These are phyloP conservation scores for Russula sp. DNA, from an alignment of 768 basidiomycete genomes.

Conservation along the genomic window DNA sequence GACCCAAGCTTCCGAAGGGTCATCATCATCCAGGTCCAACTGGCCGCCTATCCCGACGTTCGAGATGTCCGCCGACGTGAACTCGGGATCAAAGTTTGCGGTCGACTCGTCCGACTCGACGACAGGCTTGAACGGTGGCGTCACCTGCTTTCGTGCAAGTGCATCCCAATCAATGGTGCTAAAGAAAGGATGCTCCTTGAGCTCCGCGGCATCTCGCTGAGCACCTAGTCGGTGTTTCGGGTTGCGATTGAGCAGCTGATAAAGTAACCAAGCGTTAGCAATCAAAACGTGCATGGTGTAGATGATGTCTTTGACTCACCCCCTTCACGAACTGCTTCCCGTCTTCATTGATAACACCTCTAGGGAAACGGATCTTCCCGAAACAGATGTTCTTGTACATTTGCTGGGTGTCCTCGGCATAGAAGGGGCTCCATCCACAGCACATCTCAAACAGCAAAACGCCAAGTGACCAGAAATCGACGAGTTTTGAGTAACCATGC, in stretches of 20 bases:
- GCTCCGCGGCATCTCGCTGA: constrained; percentile 81
- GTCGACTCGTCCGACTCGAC: constrained; percentile 98
- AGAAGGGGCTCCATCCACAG: constrained; percentile 99
- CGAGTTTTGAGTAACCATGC: constrained; percentile 96
- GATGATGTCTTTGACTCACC: constrained; percentile 44
- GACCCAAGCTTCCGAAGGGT: constrained; percentile 68
- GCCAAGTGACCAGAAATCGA: constrained; percentile 97
- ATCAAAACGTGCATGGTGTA: not conserved
- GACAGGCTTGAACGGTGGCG: constrained; percentile 95
- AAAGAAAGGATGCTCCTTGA: constrained; percentile 97
- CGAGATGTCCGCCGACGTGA: constrained; percentile 86
- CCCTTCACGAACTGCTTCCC: constrained; percentile 99
- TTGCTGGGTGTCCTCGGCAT: constrained; percentile 97
- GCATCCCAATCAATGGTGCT: constrained; percentile 86
- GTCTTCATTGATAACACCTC: constrained; percentile 93
- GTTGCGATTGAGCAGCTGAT: constrained; percentile 92
- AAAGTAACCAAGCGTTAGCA: not conserved
- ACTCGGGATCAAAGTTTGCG: constrained; percentile 98
- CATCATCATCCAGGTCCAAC: constrained; percentile 42
- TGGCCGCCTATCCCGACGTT: constrained; percentile 51
- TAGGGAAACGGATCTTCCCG: constrained; percentile 97
- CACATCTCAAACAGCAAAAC: constrained; percentile 99
- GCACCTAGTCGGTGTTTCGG: constrained; percentile 97
- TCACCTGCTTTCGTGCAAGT: constrained; percentile 79
- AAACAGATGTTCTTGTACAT: constrained; percentile 99